Base-by-base conservation (phyloP, 768 basidiomycete genomes). In the Hebeloma cylindrosporum region DNA sequence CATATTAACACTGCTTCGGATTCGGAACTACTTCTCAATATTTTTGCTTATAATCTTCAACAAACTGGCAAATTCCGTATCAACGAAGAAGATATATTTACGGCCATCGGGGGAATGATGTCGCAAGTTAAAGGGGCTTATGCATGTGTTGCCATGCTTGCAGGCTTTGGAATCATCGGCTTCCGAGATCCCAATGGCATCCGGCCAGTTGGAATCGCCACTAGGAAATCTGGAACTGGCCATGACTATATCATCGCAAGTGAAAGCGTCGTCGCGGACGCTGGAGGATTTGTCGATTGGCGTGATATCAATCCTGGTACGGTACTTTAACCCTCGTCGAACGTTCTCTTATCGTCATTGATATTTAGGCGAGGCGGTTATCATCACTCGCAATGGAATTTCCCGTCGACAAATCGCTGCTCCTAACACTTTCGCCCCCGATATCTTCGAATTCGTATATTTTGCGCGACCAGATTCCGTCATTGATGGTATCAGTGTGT, bases 1-100 rank as follows among this genome's bases (percentile, higher is more conserved):
- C 96, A 99, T 64, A 98, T 97, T 72, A 99, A 99, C 71, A 99
- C 96, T 6, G 89, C 92, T 32, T 96, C 93, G 20, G 96, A 99
- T 71, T 98, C 95, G 3, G 96, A 99, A 67, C 75, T 99, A 9
- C 79, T 99, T 29, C 80, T 99, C 51, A 99, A 99, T 69, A 91
- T 96, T 54, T 92, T 99, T 63, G 96, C 96, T 41, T 83, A 98
- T 74, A 94, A 95, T 57, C 80, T 99, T 13, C 96, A 99, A 60
- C 85, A 97, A 64, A 98, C 95, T 7, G 96, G 95, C 43, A 99
- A 99, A 67, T 94, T 97, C 69, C 90, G 93, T 49, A 99, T 98
- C 72, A 98, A 98, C 61, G 95, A 97, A 61, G 96, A 99, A 56
- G 96, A 99, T 67, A 96, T 99, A 54, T 98, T 99, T 68, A 89